Evolutionary conservation across 2,329 filamentous ascomycete genomes (phyloP).

Genomic region (Hypoxylon sp.): DNA sequence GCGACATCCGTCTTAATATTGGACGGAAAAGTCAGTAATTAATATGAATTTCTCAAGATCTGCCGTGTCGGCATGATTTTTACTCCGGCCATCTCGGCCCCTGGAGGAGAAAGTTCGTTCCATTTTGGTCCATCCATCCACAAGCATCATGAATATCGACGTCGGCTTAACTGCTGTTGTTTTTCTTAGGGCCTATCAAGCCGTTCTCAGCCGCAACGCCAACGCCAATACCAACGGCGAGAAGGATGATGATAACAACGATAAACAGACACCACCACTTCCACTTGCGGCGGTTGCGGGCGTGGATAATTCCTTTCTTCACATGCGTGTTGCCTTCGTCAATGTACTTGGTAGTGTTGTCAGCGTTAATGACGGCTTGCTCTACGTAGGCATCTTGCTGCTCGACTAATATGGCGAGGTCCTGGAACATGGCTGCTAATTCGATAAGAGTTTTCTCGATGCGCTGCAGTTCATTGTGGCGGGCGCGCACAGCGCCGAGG

Average conservation of each 20-base stretch:
- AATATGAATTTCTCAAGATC: slow-evolving; percentile 31
- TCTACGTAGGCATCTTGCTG: slow-evolving; percentile 77
- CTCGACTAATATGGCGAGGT: slow-evolving; percentile 81
- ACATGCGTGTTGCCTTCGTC: slow-evolving; percentile 79
- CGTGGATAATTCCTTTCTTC: slow-evolving; percentile 75
- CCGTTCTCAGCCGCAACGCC: slow-evolving; percentile 31
- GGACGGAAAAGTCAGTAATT: slow-evolving; percentile 36
- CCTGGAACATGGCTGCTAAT: slow-evolving; percentile 78
- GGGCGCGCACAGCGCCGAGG: slow-evolving; percentile 83
- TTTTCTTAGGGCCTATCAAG: slow-evolving; percentile 14
- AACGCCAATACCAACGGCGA: slow-evolving; percentile 70
- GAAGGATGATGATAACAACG: slow-evolving; percentile 69
- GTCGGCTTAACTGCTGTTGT: slow-evolving; percentile 1
- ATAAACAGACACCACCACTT: slow-evolving; percentile 85
- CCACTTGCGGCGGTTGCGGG: slow-evolving; percentile 77
- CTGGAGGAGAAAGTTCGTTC: neutral
- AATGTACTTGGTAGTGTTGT: slow-evolving; percentile 75
- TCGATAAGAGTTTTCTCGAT: slow-evolving; percentile 83
- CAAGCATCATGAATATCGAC: neutral
- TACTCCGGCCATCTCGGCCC: neutral
- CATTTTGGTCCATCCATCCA: slow-evolving; percentile 6
- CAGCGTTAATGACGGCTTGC: slow-evolving; percentile 75
- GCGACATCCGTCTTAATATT: slow-evolving; percentile 27
- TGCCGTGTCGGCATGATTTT: slow-evolving; percentile 19
- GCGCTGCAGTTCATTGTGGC: slow-evolving; percentile 85